Conservation (phyloP, 768 basidiomycete species). For the Tylopilus balloui region DNA sequence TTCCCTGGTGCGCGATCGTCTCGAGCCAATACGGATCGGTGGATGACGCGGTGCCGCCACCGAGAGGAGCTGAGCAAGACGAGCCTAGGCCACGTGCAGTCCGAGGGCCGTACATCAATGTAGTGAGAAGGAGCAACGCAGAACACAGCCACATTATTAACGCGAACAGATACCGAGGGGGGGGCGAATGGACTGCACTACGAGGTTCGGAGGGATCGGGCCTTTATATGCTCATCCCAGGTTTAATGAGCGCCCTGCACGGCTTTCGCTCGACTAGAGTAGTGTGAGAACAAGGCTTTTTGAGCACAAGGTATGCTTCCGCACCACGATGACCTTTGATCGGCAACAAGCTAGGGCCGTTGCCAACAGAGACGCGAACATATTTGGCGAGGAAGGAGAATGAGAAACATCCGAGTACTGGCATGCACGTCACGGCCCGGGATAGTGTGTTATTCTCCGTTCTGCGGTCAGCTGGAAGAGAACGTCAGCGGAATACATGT, state of each 20-base stretch:
- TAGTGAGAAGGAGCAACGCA: conserved; percentile 7
- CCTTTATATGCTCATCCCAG: conserved; percentile 14
- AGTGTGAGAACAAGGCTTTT: conserved; percentile 1
- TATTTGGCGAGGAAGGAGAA: background rate
- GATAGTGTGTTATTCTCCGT: background rate
- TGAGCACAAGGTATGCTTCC: background rate
- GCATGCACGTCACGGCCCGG: conserved; percentile 1
- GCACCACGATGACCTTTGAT: background rate
- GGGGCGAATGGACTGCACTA: background rate
- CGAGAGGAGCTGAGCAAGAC: conserved; percentile 45
- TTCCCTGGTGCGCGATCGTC: conserved; percentile 66
- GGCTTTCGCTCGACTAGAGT: background rate
- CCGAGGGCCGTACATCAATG: conserved; percentile 5
- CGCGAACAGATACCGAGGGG: background rate
- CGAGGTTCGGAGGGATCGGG: background rate
- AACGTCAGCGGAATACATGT: background rate
- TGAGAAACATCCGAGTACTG: background rate
- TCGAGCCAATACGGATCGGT: conserved; percentile 61
- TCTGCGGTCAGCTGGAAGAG: conserved; percentile 1
- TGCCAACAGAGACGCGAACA: background rate
- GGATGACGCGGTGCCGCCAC: conserved; percentile 42
- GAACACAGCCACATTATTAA: conserved; percentile 8
- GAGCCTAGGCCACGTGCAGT: conserved; percentile 36
- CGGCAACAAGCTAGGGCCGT: background rate
- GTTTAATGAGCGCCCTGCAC: background rate